Evolutionary conservation across 2,329 filamentous ascomycete species (phyloP), one percentile per base, ranked within the genome.

Genomic region (Cladosporium cucumerinum): DNA sequence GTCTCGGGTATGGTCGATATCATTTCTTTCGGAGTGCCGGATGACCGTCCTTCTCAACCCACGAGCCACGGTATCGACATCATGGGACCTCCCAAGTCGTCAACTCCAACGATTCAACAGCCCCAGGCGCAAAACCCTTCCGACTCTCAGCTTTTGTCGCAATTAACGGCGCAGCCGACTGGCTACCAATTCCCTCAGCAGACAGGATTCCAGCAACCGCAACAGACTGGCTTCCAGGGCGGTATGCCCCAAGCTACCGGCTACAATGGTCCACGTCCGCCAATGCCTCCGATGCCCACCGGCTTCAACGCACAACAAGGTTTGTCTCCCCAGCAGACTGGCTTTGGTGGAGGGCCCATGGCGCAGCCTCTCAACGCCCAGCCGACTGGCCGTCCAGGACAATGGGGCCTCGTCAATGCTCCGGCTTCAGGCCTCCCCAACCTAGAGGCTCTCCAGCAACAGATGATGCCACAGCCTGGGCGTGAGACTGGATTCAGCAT

Each of bases 1-100:
- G 95, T 99, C 21, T 98, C 94, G 3, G 97, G 95, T 79, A 98
- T 99, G 93, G 95, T 99, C 48, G 95, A 99, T 75, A 99, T 99
- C 64, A 99, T 99, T 75, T 97, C 93, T 66, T 99, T 99, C 76
- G 92, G 89, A 70, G 86, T 97, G 26, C 87, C 87, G 0, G 95
- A 99, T 69, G 89, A 94, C 30, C 64, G 67, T 16, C 58, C 69
- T 16, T 59, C 65, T 10, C 77, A 78, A 48, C 79, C 84, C 23
- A 79, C 81, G 3, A 82, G 82, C 62, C 93, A 91, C 76, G 86
- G 86, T 18, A 89, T 91, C 0, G 89, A 87, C 71, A 92, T 94
- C 74, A 86, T 85, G 74, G 80, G 85, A 57, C 81, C 84, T 30
- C 72, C 83, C 46, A 71, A 71, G 68, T 58, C 59, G 32, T 57